phyloP scores from a whole-genome alignment of 225 moss, liverwort and hornwort species.

The Climacium dendroides region DNA sequence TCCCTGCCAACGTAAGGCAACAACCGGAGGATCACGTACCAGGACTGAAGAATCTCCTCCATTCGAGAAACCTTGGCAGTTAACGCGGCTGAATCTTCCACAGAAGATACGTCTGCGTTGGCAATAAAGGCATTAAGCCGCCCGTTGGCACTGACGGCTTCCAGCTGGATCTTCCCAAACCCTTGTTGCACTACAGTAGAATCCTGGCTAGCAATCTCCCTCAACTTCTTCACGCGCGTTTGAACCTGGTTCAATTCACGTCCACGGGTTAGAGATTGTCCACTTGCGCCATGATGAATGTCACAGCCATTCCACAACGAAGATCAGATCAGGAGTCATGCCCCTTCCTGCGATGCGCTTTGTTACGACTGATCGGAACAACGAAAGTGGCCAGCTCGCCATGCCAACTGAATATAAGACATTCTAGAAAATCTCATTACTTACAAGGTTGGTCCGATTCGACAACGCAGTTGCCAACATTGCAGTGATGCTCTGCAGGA shows the following conservation, averaged over 20 bases:
- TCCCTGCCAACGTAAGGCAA: background rate
- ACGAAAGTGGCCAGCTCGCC: background rate
- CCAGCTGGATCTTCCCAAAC: conserved; percentile 45
- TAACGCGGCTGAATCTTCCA: conserved; percentile 34
- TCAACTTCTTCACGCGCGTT: conserved; percentile 46
- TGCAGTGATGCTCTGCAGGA: conserved; percentile 51
- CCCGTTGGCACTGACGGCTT: conserved; percentile 35
- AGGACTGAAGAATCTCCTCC: conserved; percentile 54
- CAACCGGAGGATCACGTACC: background rate
- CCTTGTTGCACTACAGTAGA: conserved; percentile 30
- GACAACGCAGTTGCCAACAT: conserved; percentile 59
- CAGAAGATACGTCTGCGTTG: conserved; percentile 36
- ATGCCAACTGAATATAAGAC: background rate
- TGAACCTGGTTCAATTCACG: conserved; percentile 37
- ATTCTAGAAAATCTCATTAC: background rate
- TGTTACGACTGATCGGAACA: background rate
- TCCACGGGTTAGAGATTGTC: background rate
- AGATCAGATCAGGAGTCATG: background rate
- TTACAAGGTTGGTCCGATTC: conserved; percentile 59
- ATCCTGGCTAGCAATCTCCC: conserved; percentile 41
- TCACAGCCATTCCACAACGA: background rate
- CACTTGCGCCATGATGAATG: background rate
- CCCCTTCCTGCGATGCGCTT: background rate
- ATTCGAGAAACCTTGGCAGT: conserved; percentile 46
- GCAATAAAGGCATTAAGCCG: conserved; percentile 35